Conservation (phyloP, 345 rosid species). For the Erysimum cheiranthoides region DNA sequence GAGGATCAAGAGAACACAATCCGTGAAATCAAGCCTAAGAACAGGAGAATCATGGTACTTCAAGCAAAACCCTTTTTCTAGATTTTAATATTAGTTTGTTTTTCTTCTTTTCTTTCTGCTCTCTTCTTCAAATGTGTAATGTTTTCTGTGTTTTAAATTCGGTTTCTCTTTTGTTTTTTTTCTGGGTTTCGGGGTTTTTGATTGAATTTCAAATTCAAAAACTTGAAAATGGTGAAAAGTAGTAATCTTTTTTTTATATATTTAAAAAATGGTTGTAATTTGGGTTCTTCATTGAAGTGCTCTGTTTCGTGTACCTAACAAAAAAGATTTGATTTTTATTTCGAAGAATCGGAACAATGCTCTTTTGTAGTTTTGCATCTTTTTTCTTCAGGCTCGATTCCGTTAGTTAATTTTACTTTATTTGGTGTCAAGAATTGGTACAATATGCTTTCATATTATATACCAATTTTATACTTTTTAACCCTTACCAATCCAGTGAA, state of each 20-base stretch:
- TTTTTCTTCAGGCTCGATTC: slow-evolving; percentile 20
- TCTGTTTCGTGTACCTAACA: slow-evolving; percentile 42
- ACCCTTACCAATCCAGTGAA: slow-evolving; percentile 25
- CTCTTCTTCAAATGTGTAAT: slow-evolving; percentile 19
- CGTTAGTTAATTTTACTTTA: slow-evolving; percentile 27
- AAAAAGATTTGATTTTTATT: slow-evolving; percentile 23
- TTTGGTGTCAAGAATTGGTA: slow-evolving; percentile 39
- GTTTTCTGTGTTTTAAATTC: not conserved
- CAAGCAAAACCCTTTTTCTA: not conserved
- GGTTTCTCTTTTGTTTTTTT: not conserved
- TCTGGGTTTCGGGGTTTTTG: slow-evolving; percentile 30
- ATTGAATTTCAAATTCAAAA: slow-evolving; percentile 18
- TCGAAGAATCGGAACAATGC: slow-evolving; percentile 41
- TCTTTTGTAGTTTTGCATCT: slow-evolving; percentile 11
- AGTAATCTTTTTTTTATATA: not conserved
- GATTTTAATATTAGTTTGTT: not conserved
- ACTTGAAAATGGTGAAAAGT: slow-evolving; percentile 32
- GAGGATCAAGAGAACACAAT: slow-evolving; percentile 74
- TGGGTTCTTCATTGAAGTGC: slow-evolving; percentile 6
- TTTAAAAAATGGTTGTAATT: not conserved
- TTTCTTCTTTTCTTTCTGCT: not conserved
- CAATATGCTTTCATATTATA: slow-evolving; percentile 23
- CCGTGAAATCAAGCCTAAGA: slow-evolving; percentile 82
- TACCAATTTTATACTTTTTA: slow-evolving; percentile 26
- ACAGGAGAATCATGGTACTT: slow-evolving; percentile 81